These are phyloP conservation scores for Taxillus chinensis DNA, from an alignment of 164 flowering plant species.

Conservation along the genomic window DNA sequence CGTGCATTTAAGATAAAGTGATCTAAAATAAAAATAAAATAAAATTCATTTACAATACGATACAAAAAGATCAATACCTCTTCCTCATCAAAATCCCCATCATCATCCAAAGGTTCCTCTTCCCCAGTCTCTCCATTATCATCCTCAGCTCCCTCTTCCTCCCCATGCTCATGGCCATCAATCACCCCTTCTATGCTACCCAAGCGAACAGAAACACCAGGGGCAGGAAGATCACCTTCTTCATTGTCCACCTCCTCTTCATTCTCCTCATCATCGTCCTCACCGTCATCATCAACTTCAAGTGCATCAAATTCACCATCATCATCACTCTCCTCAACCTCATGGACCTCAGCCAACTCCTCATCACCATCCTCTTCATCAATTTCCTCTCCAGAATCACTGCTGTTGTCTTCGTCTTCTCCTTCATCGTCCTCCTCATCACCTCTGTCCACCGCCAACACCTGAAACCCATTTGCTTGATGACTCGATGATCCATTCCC, in stretches of 20 bases:
- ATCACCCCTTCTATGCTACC: conserved; percentile 75
- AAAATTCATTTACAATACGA: too few species aligned
- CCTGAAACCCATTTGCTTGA: conserved; percentile 48
- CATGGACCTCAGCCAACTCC: conserved; percentile 59
- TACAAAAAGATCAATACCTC: conserved; percentile 13
- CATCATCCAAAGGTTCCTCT: not conserved
- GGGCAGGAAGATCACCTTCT: conserved; percentile 41
- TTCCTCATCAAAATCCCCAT: conserved; percentile 25
- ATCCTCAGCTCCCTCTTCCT: conserved; percentile 59
- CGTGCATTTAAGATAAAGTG: too few species aligned
- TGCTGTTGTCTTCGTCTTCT: conserved; percentile 52
- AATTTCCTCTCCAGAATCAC: conserved; percentile 50
- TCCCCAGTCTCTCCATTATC: conserved; percentile 42
- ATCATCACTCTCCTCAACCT: conserved; percentile 36
- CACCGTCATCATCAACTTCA: conserved; percentile 42
- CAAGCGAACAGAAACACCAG: conserved; percentile 39
- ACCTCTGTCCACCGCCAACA: conserved; percentile 19
- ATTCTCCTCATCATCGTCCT: conserved; percentile 51
- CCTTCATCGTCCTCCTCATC: conserved; percentile 38
- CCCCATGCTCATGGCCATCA: conserved; percentile 85
- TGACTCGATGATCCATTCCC: conserved; percentile 40
- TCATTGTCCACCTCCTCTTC: conserved; percentile 74
- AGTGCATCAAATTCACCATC: conserved; percentile 54
- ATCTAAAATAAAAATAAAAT: too few species aligned
- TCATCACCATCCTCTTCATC: conserved; percentile 64